These are phyloP conservation scores for Ocimum tenuiflorum DNA, from an alignment of 257 asterid genomes.

Conservation along the genomic window DNA sequence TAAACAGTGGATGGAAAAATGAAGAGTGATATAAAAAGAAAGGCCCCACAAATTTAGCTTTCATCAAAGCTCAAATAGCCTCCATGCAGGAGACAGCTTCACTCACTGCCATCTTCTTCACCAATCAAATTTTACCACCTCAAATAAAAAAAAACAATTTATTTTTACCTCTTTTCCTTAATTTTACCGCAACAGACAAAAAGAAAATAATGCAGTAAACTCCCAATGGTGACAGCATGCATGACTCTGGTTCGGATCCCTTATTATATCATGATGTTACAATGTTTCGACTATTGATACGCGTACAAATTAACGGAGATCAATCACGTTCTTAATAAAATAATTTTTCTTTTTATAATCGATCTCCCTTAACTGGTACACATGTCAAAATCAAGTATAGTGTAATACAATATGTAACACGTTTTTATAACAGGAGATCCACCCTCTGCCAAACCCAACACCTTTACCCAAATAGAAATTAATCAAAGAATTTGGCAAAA, in stretches of 20 bases:
- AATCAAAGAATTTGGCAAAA: background rate
- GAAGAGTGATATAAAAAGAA: background rate
- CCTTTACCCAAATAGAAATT: slow-evolving; percentile 36
- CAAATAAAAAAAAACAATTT: no score
- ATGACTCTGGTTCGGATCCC: no score
- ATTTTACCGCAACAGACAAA: slow-evolving; percentile 29
- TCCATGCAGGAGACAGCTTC: slow-evolving; percentile 72
- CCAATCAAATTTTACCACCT: slow-evolving; percentile 9
- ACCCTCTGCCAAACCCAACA: slow-evolving; percentile 40
- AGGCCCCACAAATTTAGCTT: slow-evolving; percentile 27
- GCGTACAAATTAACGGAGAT: no score
- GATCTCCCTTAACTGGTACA: no score
- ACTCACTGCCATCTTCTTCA: slow-evolving; percentile 35
- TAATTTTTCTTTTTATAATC: no score
- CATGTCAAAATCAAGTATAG: no score
- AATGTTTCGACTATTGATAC: no score
- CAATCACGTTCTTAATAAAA: no score
- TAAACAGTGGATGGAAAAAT: background rate
- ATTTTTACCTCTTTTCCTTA: no score
- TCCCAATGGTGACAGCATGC: slow-evolving; percentile 48
- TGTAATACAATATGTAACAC: no score
- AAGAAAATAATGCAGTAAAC: slow-evolving; percentile 52
- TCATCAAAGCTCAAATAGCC: slow-evolving; percentile 26
- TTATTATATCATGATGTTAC: no score
- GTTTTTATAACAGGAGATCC: no score